Evolutionary conservation across 1,139 yeast species (phyloP), one percentile per base, ranked within the genome.

Genomic region (Candida sp.): DNA sequence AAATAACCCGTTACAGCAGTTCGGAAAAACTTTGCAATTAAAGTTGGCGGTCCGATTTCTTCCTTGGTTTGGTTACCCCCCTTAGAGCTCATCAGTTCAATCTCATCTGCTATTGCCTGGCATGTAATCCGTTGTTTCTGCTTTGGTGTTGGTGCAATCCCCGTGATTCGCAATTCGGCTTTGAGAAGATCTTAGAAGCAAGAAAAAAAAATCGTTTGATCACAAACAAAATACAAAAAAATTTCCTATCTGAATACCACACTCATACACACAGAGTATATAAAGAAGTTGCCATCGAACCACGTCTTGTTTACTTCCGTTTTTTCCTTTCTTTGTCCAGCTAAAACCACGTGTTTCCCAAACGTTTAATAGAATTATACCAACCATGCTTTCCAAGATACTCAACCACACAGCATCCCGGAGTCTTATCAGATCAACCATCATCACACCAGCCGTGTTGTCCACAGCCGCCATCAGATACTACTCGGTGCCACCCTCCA

Each of bases 401-500:
- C 17, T 38, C 8, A 11, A 5, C 42, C 25, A 38, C 30, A 9
- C 42, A 25, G 31, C 22, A 11, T 26, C 42, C 22, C 25, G 27
- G 28, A 25, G 28, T 31, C 28, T 38, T 26, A 4, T 38, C 42
- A 38, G 22, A 38, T 26, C 32, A 26, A 6, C 3, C 3, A n/a
- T 26, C 12, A 26, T 31, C 22, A 26, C 42, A 11, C 42, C 42
- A 25, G 42, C 22, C 6, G 31, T 8, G 7, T 22, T 37, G 9
- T 37, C 27, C 5, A 17, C 25, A 17, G 22, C 40, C 9, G 12
- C 42, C 7, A 23, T 44, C 35, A 51, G 54, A 27, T 40, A 2
- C 25, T 38, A 38, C 28, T 26, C 42, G 3, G 30, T 5, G 6
- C 42, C 51, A 9, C 43, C 49, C 7, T 47, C 66, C 27, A 72